A percentile compares a stretch with the other conserved stretches of the same genome.
Conservation (phyloP, 192 early-diverging fungal genomes). For the Backusella psychrophila region DNA sequence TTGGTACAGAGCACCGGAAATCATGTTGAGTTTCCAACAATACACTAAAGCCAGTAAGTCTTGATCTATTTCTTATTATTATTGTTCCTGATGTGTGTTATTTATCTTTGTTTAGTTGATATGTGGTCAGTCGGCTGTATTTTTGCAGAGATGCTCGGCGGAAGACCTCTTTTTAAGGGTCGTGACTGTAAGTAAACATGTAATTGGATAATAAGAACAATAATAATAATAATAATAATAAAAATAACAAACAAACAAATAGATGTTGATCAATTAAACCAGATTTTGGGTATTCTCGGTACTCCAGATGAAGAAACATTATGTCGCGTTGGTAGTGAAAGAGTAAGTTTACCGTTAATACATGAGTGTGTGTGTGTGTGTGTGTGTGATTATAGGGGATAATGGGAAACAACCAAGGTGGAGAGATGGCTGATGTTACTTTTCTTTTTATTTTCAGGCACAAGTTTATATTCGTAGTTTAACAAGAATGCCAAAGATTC, state of each 20-base stretch:
- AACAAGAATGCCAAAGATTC: slow-evolving; percentile 77
- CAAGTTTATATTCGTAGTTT: slow-evolving; percentile 88
- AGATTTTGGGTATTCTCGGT: slow-evolving; percentile 84
- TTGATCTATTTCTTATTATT: neutral
- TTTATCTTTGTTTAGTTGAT: slow-evolving; percentile 49
- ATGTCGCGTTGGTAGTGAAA: slow-evolving; percentile 69
- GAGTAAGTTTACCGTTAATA: slow-evolving; percentile 24
- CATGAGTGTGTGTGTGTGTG: too few relatives aligned
- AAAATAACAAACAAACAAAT: slow-evolving; percentile 35
- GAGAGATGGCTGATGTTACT: neutral
- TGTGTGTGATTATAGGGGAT: neutral
- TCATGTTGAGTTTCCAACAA: slow-evolving; percentile 84
- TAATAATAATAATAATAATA: slow-evolving; percentile 10
- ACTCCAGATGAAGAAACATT: slow-evolving; percentile 77
- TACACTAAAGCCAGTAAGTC: slow-evolving; percentile 85
- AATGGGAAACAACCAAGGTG: neutral
- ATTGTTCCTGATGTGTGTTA: neutral
- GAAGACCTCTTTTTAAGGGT: slow-evolving; percentile 86
- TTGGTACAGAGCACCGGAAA: slow-evolving; percentile 94
- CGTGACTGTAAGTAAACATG: slow-evolving; percentile 56
- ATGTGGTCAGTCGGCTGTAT: slow-evolving; percentile 96
- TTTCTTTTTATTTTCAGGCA: slow-evolving; percentile 45
- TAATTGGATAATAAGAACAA: neutral
- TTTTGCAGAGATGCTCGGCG: slow-evolving; percentile 88
- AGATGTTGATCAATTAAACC: slow-evolving; percentile 90